Percentiles rank a stretch among this genome's conserved stretches.
phyloP scores from a whole-genome alignment of 2,329 filamentous ascomycete genomes.

The Aspergillus costaricaensis region DNA sequence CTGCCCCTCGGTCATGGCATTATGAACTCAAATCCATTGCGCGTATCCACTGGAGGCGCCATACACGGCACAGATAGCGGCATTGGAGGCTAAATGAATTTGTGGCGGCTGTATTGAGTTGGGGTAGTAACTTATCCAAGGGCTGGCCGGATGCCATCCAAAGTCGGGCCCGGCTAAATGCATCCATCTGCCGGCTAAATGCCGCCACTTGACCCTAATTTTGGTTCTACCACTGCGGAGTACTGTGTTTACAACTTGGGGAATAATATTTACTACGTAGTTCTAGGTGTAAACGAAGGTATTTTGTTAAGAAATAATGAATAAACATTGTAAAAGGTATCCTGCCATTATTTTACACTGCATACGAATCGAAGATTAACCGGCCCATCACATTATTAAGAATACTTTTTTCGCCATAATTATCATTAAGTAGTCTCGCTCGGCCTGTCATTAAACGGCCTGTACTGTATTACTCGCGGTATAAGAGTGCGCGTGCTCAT shows the following conservation, averaged over 20 bases:
- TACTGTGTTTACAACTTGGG: background rate
- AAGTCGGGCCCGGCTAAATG: conserved; percentile 6
- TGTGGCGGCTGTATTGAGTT: background rate
- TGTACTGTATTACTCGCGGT: conserved; percentile 35
- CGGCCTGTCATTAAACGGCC: conserved; percentile 27
- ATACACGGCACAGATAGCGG: background rate
- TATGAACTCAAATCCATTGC: background rate
- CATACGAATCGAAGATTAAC: background rate
- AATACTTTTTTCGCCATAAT: background rate
- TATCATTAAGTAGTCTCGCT: conserved; percentile 8
- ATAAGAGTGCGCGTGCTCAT: conserved; percentile 36
- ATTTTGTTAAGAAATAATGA: no score
- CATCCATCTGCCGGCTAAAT: background rate
- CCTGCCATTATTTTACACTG: background rate
- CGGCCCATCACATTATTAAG: background rate
- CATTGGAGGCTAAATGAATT: conserved; percentile 14
- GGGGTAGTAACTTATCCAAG: no score
- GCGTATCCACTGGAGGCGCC: background rate
- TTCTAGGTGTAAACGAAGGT: no score
- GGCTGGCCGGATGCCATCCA: no score
- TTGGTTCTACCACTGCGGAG: background rate
- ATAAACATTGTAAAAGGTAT: background rate
- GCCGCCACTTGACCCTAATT: conserved; percentile 1
- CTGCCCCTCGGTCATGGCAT: background rate
- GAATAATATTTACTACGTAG: no score